A percentile compares a stretch with the other conserved stretches of the same genome.
Evolutionary conservation across 306 rosid genomes (phyloP).

Genomic region (Casuarina cunninghamiana): DNA sequence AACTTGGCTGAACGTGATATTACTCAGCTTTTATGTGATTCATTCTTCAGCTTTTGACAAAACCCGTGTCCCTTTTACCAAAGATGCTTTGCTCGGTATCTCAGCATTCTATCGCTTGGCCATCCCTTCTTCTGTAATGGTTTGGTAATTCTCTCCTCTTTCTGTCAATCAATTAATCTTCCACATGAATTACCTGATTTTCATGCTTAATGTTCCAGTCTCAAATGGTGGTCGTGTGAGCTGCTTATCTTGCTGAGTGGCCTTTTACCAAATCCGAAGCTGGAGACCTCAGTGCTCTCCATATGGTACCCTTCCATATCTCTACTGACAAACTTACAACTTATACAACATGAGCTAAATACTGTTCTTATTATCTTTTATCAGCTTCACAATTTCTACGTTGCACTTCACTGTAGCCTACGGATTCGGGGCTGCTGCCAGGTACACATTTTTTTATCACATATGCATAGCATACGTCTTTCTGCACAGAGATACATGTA

Average conservation of each 20-base stretch:
- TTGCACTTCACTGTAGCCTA: constrained; percentile 60
- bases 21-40: background rate
- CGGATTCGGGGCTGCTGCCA: constrained; percentile 62
- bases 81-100: constrained; percentile 15
- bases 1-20: constrained; percentile 17
- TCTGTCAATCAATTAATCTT: background rate
- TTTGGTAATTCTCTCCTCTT: constrained; percentile 13
- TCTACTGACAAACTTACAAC: background rate
- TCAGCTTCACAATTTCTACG: constrained; percentile 63
- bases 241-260: constrained; percentile 59
- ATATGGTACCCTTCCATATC: constrained; percentile 51
- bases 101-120: constrained; percentile 11
- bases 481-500: background rate
- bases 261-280: constrained; percentile 52
- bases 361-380: background rate
- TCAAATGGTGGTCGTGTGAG: constrained; percentile 77
- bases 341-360: background rate
- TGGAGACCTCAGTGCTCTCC: constrained; percentile 68
- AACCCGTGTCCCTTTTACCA: background rate
- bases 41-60: background rate
- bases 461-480: background rate
- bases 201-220: constrained; percentile 26
- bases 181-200: background rate
- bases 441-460: constrained; percentile 30
- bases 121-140: constrained; percentile 18